Evolutionary conservation across 2,329 filamentous ascomycete genomes (phyloP), one percentile per base, ranked within the genome.

Genomic region (Neonectria faginata): DNA sequence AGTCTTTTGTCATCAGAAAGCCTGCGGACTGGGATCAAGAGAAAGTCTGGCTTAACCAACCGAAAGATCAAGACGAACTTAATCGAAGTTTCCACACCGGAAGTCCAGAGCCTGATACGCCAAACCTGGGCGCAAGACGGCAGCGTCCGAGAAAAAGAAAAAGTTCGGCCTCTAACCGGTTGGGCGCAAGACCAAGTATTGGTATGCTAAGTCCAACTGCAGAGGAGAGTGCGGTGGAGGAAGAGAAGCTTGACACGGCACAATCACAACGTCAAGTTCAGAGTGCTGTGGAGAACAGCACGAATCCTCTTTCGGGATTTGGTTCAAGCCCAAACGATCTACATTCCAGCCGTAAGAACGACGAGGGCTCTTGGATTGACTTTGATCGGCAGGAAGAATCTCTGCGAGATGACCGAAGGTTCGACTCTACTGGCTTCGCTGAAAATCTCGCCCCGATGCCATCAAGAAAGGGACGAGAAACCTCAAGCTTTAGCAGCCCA

Each of bases 21-120:
- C 79, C 82, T 27, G 75, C 72, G 22, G 77, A 79, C 16, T 83
- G 70, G 70, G 67, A 72, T 29, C 57, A 57, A 27, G 73, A 73
- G 69, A 73, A 44, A 66, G 70, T 8, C 42, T 57, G 14, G 27
- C 6, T 18, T 31, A 69, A 31, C 33, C 64, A 55, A 27, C 54
- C 14, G 25, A 68, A 67, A 22, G 65, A 60, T 14, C 52, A 55
- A 22, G 41, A 60, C 16, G 66, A 64, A 20, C 9, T 12, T 12
- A 9, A 44, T 29, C 2, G 33, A 42, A 9, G 12, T 22, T 20
- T 9, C 20, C 16, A 69, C 50, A 70, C 71, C 29, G 70, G 64
- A 16, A 82, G 81, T 7, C 77, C 80, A 8, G 77, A 78, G n/a
- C 77, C 78, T 1, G 77, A 75, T 41, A 81, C 77, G 31, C 76